Evolutionary conservation across 2,329 filamentous ascomycete species (phyloP), one percentile per base, ranked within the genome.

Genomic region (Tympanopsis confertula): DNA sequence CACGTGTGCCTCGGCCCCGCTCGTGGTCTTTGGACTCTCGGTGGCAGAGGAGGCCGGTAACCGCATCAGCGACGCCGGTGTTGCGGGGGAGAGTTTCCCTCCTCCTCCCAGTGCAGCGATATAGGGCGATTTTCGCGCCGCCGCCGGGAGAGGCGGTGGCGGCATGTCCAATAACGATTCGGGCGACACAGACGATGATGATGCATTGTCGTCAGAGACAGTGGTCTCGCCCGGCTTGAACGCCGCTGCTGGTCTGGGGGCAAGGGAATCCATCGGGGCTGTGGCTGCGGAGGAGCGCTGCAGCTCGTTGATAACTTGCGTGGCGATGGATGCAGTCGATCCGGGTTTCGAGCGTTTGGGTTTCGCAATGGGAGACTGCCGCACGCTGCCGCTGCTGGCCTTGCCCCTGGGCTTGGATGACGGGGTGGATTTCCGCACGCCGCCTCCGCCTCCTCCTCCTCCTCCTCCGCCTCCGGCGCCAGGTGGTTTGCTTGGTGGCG

Each of bases 41-140:
- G 70, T 71, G 38, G 62, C 57, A 47, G 65, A 65, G 49, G 65
- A 65, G 49, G 70, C 67, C 3, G 68, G 69, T 32, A 89, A 67
- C 49, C 77, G 82, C 83, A 95, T 94, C 41, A 94, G 61, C 5
- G 87, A 94, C 5, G 88, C 86, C 1, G 87, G 87, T 0, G 87
- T 94, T 2, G 86, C 87, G 10, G 85, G 84, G 38, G 78, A 74
- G 47, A 61, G 64, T 37, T 64, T 65, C 17, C 59, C 62, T 19
- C 42, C 45, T 29, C 48, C 52, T 35, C 57, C 65, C 47, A 79
- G 73, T 4, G 77, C 69, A 37, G 65, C 61, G 15, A 86, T 72
- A 41, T 77, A 77, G 7, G 83, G 81, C 3, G 82, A 87, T 39
- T 75, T 74, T 46, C 66, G 73, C 15, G 72, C 71, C 18, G 80